Conservation (phyloP, 139 green algal genomes). For the Chlorella sp. region DNA sequence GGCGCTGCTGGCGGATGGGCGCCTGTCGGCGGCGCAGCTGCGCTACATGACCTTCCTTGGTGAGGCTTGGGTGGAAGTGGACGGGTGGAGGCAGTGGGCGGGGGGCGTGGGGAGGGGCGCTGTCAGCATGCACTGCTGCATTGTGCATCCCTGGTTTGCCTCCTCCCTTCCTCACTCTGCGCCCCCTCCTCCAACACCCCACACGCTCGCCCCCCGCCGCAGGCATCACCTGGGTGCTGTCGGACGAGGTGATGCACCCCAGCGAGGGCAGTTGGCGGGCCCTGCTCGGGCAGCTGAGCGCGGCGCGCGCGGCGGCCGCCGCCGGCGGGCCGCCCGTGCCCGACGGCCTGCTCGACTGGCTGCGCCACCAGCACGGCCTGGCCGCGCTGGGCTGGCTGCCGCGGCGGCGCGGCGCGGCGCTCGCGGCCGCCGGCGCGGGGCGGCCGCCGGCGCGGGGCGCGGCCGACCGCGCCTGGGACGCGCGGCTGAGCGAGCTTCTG, state of each 20-base stretch:
- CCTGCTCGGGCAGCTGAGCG: neutral
- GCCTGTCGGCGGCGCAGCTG: constrained; percentile 41
- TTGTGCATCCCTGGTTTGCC: neutral
- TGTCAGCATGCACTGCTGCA: neutral
- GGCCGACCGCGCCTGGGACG: constrained; percentile 35
- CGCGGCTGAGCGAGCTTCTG: constrained; percentile 39
- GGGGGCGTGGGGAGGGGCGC: neutral
- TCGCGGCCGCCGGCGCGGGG: neutral
- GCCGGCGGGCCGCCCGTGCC: neutral
- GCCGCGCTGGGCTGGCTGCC: constrained; percentile 42
- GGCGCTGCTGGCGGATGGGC: constrained; percentile 40
- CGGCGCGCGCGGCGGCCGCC: neutral
- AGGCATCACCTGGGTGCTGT: constrained; percentile 49
- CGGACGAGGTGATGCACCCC: constrained; percentile 36
- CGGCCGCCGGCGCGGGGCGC: neutral
- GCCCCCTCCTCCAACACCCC: neutral
- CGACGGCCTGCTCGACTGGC: constrained; percentile 41
- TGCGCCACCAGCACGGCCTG: constrained; percentile 44
- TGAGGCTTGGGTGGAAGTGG: neutral
- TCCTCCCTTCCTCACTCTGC: neutral
- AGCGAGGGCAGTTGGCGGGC: constrained; percentile 12
- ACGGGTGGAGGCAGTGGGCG: neutral
- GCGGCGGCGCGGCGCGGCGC: neutral
- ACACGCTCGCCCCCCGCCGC: neutral
- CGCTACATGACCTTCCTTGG: constrained; percentile 56